Base-by-base conservation (phyloP, 768 basidiomycete genomes). In the Tricholoma furcatifolium region DNA sequence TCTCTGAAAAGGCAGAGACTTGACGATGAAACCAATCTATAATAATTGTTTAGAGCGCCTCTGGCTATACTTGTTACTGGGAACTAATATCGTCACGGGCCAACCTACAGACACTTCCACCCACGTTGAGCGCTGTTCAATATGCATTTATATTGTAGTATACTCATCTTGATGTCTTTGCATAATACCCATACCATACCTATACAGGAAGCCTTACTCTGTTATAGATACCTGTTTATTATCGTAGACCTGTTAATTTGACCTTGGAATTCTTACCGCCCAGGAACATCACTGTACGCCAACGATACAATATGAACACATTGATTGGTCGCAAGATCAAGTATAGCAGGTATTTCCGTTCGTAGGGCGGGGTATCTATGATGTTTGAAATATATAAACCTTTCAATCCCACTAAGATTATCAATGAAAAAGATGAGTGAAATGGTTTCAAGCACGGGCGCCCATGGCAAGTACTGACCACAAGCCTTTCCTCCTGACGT, bases 11-110 rank as follows among this genome's bases (percentile, higher is more conserved):
- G 61, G 46, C 61, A 53, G 44, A 57, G 61, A 50, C 43, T 67
- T 46, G 82, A 82, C 57, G 83, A 83, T 57, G 79, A 78, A 51
- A 68, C 72, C 61, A 74, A 78, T 43, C 14, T 52, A 43, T 27
- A 53, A 24, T 54, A 63, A 38, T 24, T 55, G 43, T 56, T 20
- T 42, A 46, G 46, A 53, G 43, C 39, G 41, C 35, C 52, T 48
- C 54, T 47, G 34, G 41, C 43, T 57, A 59, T 47, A 55, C 35
- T 40, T 54, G 59, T 41, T 45, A 31, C 47, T 49, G 62, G 62
- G 58, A 58, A 62, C 36, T 63, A 58, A 56, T 58, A 40, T 58
- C 49, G 54, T 34, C 45, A 53, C 54, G 60, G 50, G 53, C 44
- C 47, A 55, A 43, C 43, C 44, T 58, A 48, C 53, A 58, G 57